These are phyloP conservation scores for Leucogyrophana mollusca DNA, from an alignment of 768 basidiomycete genomes.

Conservation along the genomic window DNA sequence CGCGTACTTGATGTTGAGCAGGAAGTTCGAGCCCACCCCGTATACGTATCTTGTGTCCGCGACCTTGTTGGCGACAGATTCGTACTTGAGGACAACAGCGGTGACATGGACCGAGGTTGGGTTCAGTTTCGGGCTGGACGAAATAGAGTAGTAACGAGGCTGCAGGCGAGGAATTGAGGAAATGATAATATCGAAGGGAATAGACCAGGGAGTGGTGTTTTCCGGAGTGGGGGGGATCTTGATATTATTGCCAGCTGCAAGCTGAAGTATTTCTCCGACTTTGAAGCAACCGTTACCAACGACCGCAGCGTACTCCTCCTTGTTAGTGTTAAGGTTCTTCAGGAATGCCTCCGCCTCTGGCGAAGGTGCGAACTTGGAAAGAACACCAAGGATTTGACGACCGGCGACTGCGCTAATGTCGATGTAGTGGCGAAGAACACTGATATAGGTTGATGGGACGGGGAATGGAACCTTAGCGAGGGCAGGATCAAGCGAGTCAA, in stretches of 20 bases:
- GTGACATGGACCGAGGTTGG: constrained; percentile 93
- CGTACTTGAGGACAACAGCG: constrained; percentile 91
- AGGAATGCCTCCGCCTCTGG: constrained; percentile 73
- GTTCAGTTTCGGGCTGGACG: constrained; percentile 91
- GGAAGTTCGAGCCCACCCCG: constrained; percentile 93
- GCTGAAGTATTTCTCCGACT: constrained; percentile 88
- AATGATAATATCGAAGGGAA: constrained; percentile 96
- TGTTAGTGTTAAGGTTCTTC: constrained; percentile 78
- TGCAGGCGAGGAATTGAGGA: constrained; percentile 93
- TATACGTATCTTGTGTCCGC: constrained; percentile 69
- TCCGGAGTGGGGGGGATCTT: constrained; percentile 52
- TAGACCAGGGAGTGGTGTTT: constrained; percentile 83
- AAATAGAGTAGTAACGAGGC: constrained; percentile 98
- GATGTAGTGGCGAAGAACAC: constrained; percentile 94
- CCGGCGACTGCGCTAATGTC: constrained; percentile 94
- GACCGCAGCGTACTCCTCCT: constrained; percentile 79
- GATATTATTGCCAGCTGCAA: constrained; percentile 82
- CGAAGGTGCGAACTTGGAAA: constrained; percentile 87
- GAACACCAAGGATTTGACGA: constrained; percentile 85
- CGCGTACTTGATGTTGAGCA: constrained; percentile 87
- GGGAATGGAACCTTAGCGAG: constrained; percentile 99
- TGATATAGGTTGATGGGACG: constrained; percentile 90
- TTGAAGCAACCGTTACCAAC: constrained; percentile 84
- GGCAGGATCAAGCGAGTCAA: constrained; percentile 97
- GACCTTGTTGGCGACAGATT: constrained; percentile 56